A percentile compares a stretch with the other conserved stretches of the same genome.
These are phyloP conservation scores for Boletus rubescentipes DNA, from an alignment of 768 basidiomycete genomes.

Conservation along the genomic window DNA sequence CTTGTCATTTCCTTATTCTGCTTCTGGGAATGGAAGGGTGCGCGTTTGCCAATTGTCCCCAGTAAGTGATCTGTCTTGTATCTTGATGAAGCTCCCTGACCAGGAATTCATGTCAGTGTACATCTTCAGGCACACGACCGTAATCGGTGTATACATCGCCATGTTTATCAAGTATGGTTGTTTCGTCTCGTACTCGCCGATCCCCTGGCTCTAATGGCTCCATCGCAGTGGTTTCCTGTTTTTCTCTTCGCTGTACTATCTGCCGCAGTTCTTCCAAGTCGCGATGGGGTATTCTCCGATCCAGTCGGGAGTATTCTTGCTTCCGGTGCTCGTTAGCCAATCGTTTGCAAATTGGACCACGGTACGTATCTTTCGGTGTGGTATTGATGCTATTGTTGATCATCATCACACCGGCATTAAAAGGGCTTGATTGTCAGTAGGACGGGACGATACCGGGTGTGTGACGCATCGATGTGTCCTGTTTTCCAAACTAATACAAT, in stretches of 20 bases:
- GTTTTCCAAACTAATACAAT: not conserved
- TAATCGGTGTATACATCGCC: slow-evolving; percentile 63
- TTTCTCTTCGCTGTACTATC: slow-evolving; percentile 65
- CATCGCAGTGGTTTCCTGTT: slow-evolving; percentile 53
- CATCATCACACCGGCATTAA: no score
- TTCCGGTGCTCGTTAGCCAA: slow-evolving; percentile 68
- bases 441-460: slow-evolving; percentile 62
- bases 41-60: slow-evolving; percentile 69
- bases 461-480: slow-evolving; percentile 1
- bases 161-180: slow-evolving; percentile 63
- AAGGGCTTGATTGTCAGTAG: slow-evolving; percentile 62
- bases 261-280: slow-evolving; percentile 77
- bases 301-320: slow-evolving; percentile 60
- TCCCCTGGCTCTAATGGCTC: not conserved
- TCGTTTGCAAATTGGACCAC: slow-evolving; percentile 55
- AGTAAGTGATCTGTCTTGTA: slow-evolving; percentile 38
- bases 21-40: slow-evolving; percentile 71
- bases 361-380: slow-evolving; percentile 34
- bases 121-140: slow-evolving; percentile 67
- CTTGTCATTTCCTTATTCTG: slow-evolving; percentile 58
- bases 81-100: not conserved
- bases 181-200: not conserved
- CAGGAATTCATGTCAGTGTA: slow-evolving; percentile 46
- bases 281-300: slow-evolving; percentile 67
- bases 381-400: not conserved